These are phyloP conservation scores for Tricholoma sp. DNA, from an alignment of 768 basidiomycete genomes.

Conservation along the genomic window DNA sequence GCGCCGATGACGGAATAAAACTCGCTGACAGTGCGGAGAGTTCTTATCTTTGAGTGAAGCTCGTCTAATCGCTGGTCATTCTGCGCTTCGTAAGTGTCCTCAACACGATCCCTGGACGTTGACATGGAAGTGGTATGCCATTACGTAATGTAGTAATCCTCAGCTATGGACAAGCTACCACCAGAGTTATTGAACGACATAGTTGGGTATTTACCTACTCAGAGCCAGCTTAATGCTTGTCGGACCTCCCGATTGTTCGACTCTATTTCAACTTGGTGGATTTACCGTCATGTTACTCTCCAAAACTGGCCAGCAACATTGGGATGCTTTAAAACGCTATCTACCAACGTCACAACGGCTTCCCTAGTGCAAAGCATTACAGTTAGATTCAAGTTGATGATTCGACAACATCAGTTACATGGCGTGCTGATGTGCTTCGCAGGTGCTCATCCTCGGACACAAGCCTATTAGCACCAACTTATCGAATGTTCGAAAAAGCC, in stretches of 20 bases:
- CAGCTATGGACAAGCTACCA: neutral
- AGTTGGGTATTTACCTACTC: neutral
- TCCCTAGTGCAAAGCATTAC: neutral
- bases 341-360: neutral
- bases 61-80: conserved; percentile 84
- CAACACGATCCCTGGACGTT: conserved; percentile 40
- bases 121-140: conserved; percentile 25
- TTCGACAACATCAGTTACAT: neutral
- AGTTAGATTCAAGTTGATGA: neutral
- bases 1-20: neutral
- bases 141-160: neutral
- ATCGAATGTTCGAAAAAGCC: neutral
- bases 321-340: neutral
- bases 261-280: neutral
- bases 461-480: neutral
- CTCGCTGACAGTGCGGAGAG: conserved; percentile 64
- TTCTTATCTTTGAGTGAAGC: conserved; percentile 79
- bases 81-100: conserved; percentile 78
- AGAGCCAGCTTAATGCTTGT: neutral
- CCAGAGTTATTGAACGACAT: neutral
- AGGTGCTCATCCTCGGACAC: neutral
- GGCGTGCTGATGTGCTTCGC: neutral
- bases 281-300: neutral
- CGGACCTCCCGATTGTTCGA: neutral
- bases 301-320: neutral